Evolutionary conservation across 106 monocot genomes (phyloP), one percentile per base, ranked within the genome.

Genomic region (Dioscorea alata): DNA sequence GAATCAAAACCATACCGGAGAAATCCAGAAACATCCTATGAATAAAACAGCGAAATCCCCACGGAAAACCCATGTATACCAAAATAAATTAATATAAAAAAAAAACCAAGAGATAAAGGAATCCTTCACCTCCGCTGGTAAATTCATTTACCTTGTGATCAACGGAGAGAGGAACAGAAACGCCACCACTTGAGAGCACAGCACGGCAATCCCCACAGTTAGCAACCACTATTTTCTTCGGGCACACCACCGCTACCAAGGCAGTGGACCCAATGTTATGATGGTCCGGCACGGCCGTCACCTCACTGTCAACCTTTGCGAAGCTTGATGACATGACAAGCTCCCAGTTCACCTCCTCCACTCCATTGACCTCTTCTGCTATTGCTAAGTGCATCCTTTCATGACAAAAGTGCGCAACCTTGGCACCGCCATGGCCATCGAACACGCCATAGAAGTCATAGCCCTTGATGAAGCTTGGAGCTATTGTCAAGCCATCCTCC

Each of bases 201-300:
- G 90, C 90, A 48, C 90, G 64, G 9, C 79, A 90, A 61, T 86
- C 90, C 13, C 90, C 90, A 51, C 90, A 90, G 75, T 90, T 90
- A 4, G 81, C 90, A 19, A 90, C 86, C 13, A 84, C 81, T 65
- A 90, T 86, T 56, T 50, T 24, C 61, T 62, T 48, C 10, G 33
- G 19, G 6, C 78, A 83, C 60, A 90, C 79, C 33, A 84, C 81
- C 42, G 81, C 83, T 33, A 82, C 84, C 52, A 90, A 81, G 12
- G 93, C 93, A 16, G 93, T 93, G 33, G 93, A 93, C 14, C 93
- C 93, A 57, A 89, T n/a, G n/a, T n/a, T n/a, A n/a, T n/a, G n/a
- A n/a, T n/a, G n/a, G n/a, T n/a, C n/a, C n/a, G n/a, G n/a, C n/a
- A n/a, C 22, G 13, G 0, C 10, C 51, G 28, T 9, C 57, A n/a